Evolutionary conservation across 1,284 basidiomycete species (phyloP).

Genomic region (Malassezia brasiliensis): DNA sequence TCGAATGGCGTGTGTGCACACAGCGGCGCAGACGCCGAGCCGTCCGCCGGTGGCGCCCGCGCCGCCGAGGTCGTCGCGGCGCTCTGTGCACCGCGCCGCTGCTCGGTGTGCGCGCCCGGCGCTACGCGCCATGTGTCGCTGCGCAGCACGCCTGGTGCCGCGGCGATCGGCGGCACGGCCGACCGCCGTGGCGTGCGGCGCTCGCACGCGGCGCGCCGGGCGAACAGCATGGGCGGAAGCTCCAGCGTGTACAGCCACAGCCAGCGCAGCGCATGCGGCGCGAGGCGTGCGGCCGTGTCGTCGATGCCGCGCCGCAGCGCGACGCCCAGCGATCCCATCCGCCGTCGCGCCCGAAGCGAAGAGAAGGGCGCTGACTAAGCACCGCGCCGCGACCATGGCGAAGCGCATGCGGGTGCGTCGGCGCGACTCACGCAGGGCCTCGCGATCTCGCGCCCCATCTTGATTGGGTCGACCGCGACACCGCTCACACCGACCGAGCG

Average conservation of each 20-base stretch:
- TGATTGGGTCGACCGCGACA: slow-evolving; percentile 89
- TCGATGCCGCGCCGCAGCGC: background rate
- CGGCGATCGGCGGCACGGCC: background rate
- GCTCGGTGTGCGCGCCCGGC: background rate
- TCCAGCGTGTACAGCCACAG: slow-evolving; percentile 15
- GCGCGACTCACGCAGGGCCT: slow-evolving; percentile 58
- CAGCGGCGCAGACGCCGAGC: no score
- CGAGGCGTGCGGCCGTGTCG: background rate
- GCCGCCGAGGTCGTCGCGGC: background rate
- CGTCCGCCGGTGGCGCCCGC: no score
- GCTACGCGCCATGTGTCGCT: background rate
- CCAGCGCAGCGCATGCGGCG: slow-evolving; percentile 7
- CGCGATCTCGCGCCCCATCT: slow-evolving; percentile 77
- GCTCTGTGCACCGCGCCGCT: background rate
- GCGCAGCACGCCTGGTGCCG: background rate
- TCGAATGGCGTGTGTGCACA: no score
- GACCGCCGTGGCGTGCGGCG: background rate
- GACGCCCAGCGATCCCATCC: background rate
- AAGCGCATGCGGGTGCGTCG: slow-evolving; percentile 16
- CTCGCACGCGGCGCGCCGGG: background rate
- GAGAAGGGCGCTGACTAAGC: background rate
- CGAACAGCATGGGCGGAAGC: slow-evolving; percentile 6
- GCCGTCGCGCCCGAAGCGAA: background rate
- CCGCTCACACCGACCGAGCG: slow-evolving; percentile 70
- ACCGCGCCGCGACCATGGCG: background rate